Base-by-base conservation (phyloP, 176 grass and related monocot species). In the Cymbopogon citratus region DNA sequence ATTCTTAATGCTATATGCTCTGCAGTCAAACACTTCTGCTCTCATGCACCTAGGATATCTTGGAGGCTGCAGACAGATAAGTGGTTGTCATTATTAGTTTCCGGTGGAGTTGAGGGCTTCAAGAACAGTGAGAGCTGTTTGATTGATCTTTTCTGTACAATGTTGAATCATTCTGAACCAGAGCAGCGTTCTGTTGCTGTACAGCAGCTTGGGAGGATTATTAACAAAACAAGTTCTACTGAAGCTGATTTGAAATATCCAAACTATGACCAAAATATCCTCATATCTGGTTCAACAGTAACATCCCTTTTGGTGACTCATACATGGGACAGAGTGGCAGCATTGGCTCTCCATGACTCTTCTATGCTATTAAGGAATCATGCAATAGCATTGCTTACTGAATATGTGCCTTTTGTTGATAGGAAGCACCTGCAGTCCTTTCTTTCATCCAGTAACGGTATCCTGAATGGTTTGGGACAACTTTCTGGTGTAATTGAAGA, bases 81-180 rank as follows among this genome's bases (percentile, higher is more conserved):
- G 86, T 94, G 95, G 90, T 36, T 98, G 69, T 89, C 86, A 29
- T 75, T 73, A 64, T 88, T 98, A 81, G 35, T 92, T 85, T 83
- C 62, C 21, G 71, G 45, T 69, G 79, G 78, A 39, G 78, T 90
- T 56, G 75, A 82, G 84, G 67, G 72, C 60, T 73, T 92, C 24
- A 89, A 77, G 60, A 80, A 74, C 54, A 76, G 79, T 40, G 90
- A 90, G 66, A 63, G 48, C 34, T 71, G 86, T 76, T 91, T 94
- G 78, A 89, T 90, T 65, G 85, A 92, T 85, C 84, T 98, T 44
- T 92, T 94, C 75, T 81, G 81, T 82, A 79, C 81, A 69, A 73
- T 98, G 90, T 84, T 98, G 81, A 90, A 79, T 94, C 95, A 98
- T 84, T 76, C 92, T 77, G 95, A 98, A 92, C 95, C 95, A 66